Base-by-base conservation (phyloP, 2,329 filamentous ascomycete genomes). In the Sordariomycetes sp. region DNA sequence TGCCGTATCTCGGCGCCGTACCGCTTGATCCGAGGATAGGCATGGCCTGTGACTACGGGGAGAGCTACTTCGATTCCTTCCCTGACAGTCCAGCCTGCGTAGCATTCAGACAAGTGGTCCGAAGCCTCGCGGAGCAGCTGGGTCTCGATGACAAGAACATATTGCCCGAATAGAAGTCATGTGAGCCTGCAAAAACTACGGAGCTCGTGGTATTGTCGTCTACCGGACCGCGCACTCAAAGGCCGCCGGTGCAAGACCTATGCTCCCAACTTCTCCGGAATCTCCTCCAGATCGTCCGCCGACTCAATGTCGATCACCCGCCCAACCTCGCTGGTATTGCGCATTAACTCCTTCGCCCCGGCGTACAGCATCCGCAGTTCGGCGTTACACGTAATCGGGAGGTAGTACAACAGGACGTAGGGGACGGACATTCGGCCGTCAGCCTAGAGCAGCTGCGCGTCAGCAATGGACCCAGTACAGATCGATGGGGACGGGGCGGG, bases 21-120 rank as follows among this genome's bases (percentile, higher is more conserved):
- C 92, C 92, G 24, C 63, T 98, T 34, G 92, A 98, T 51, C 90
- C 92, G 4, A 70, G 90, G 41, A 94, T 98, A 45, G 85, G 92
- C 8, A 93, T 95, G 84, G 82, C 88, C 3, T 95, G 90, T 51
- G 92, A 98, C 57, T 95, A 85, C 57, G 92, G 93, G 5, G 92
- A 98, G 72, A 95, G 87, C 58, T 98, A 93, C 59, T 84, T 96
- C 51, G 88, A 96, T 51, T 81, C 79, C 17, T 98, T 86, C 57
- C 86, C 90, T 0, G 88, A 96, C 47, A 94, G 86, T 45, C 90
- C 92, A 21, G 88, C 92, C 2, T 94, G 86, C 50, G 66, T 71
- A 45, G 88, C 90, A 4, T 75, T 98, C 40, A 81, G 77, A 59
- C 67, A 68, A 23, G 88, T 98, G 8, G 88, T 98, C 23, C 75